Evolutionary conservation across 148 eudicot species (phyloP), one percentile per base, ranked within the genome.

Genomic region (Chenopodium formosanum): DNA sequence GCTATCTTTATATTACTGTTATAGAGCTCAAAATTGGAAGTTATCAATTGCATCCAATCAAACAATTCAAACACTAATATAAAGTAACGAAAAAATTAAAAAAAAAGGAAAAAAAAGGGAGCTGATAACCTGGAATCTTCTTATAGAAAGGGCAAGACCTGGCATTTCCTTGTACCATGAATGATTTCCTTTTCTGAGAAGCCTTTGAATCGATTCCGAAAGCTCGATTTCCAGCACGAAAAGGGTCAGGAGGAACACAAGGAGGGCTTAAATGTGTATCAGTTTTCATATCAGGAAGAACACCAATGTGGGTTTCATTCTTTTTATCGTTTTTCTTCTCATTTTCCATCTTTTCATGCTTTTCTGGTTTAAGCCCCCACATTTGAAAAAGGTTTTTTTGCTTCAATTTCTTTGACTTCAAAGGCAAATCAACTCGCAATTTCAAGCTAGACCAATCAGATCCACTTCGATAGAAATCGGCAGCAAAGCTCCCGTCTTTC

Each of bases 91-190:
- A 27, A 23, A 20, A 27, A 27, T 27, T 27, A 27, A 27, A 27
- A 27, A 27, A 27, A 27, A 27, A 27, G 0, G 29, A 1, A 27
- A 27, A 73, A 27, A 73, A 27, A 44, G 1, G 11, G 62, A 25
- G 40, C 14, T 25, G n/a, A 29, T 32, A 53, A 89, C 94, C 91
- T 75, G 92, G 92, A 11, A 91, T 87, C 80, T 85, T 91, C 89
- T 91, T 91, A 81, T 91, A 91, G 75, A 91, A 91, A 72, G 94
- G 94, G 82, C 94, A 91, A 78, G 77, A 66, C n/a, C 87, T 87
- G 22, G 81, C 4, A 25, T 50, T 11, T 16, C 60, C 77, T 46
- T 34, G 31, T 27, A 19, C 63, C 25, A 52, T 22, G 44, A 83
- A 20, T 74, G 79, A 8, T 65, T 83, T 64, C 70, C 81, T 80